Evolutionary conservation across 495 filamentous ascomycete genomes (phyloP), one percentile per base, ranked within the genome.

Genomic region (Thozetella sp.): DNA sequence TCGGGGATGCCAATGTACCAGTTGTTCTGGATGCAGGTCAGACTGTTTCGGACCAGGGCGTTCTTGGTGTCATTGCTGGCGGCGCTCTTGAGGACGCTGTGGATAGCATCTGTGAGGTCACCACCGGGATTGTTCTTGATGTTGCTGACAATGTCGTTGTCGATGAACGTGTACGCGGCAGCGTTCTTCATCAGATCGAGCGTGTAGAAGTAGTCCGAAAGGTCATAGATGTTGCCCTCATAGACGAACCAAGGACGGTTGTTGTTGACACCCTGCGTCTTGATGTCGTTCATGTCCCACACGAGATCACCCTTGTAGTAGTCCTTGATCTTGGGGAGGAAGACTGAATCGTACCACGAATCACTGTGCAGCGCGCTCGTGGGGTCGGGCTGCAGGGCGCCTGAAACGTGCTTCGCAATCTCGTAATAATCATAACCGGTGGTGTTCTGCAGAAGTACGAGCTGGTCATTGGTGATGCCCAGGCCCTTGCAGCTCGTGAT

Each of bases 281-380:
- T 76, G 66, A 95, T 83, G 24, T 68, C 71, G 19, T 74, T 68
- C 20, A 58, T 59, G 43, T 83, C 72, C 79, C 80, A 85, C 3
- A 98, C 95, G 3, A 99, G 73, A 48, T 93, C 85, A 25, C 96
- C 95, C 56, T 97, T 93, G 70, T 92, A 91, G 67, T 88, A 97
- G 54, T 93, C 81, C 54, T 88, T 83, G 65, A 99, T 97, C 62
- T 82, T 85, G 0, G 92, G 92, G 58, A 92, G 64, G 70, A 97
- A 97, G 2, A 59, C 72, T 11, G 87, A 69, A 20, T 70, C 68
- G 66, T 97, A 98, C 96, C 96, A 98, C 22, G 86, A 80, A 22
- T 80, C 76, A 4, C 85, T 69, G 60, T 84, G 67, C 50, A 97
- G 71, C 46, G 75, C 76, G 6, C 83, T 88, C 1, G 62, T 82